Evolutionary conservation across 1,139 yeast species (phyloP), one percentile per base, ranked within the genome.

Genomic region (Candida freyschussii): DNA sequence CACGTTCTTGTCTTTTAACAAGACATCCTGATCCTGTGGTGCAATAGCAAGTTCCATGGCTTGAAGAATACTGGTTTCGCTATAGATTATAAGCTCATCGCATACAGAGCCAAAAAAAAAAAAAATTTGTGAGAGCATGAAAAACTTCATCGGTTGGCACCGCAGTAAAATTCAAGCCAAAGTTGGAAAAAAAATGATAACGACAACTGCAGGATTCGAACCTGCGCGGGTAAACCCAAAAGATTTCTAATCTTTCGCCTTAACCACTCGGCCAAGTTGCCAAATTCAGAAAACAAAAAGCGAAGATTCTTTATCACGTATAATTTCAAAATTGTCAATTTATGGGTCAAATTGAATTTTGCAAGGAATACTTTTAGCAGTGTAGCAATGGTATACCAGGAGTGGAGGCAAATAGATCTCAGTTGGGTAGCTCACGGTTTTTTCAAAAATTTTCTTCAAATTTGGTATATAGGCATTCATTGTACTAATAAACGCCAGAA

Each of bases 1-100:
- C 33, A 75, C 69, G 57, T 86, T 86, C 59, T 77, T 84, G 49
- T 80, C 80, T 50, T 77, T 79, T 49, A 86, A 69, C 46, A 86
- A 72, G 48, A 79, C 64, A 52, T 81, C 78, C 46, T 87, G 78
- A 56, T 82, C 91, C 50, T 75, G 80, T 52, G 71, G 75, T 44
- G 77, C 78, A 45, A 76, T 71, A 30, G 81, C 78, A 53, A 78
- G 66, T 56, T 77, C 82, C 81, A 75, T 75, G 8, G 10, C 10
- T n/a, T n/a, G n/a, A n/a, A n/a, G n/a, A n/a, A n/a, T n/a, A n/a
- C n/a, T n/a, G n/a, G n/a, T n/a, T n/a, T n/a, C 4, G 14, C 8
- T 16, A 7, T 16, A 11, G 20, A 25, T n/a, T 13, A 13, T 19
- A 22, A 27, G 39, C 39, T 30, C 39, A 36, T 36, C 39, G 31